Base-by-base conservation (phyloP, 2,329 filamentous ascomycete genomes). In the Aspergillus fumigatus region DNA sequence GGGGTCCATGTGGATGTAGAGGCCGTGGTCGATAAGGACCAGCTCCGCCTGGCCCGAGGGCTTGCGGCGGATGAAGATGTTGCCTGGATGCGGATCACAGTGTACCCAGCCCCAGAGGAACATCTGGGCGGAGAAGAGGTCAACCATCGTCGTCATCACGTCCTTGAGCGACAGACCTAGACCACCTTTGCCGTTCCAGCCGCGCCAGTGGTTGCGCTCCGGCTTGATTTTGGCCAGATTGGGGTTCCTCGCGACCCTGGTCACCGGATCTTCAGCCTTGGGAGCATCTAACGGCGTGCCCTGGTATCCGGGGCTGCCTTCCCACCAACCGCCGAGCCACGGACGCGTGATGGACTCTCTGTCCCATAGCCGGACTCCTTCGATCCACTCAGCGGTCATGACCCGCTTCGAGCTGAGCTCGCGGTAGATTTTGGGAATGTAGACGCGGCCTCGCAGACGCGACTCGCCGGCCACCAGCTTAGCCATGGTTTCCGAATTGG, bases 331-430 rank as follows among this genome's bases (percentile, higher is more conserved):
- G 23, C 92, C 92, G 40, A 86, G 77, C 93, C 94, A 97, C 4
- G 83, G 80, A 2, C 82, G 82, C 0, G 85, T 88, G 69, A 97
- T 87, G 53, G 88, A 82, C 56, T 90, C 86, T 72, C 95, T 95
- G 67, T 97, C 93, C 91, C 92, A 96, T 2, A 99, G 80, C 1
- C 92, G 84, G 2, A 96, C 86, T 6, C 94, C 94, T 74, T 99
- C 94, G 57, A 99, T 95, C 94, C 94, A 99, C 72, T 99, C 94
- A 0, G 93, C 92, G 0, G 92, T 95, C 79, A 99, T 88, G 50
- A 99, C 86, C 40, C 94, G 84, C 69, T 82, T 88, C 17, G 89
- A 92, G 52, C 86, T 92, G 27, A 97, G 82, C 59, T 96, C 91
- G 3, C 86, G 80, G 71, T 95, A 93, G 9, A 96, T 86, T 41